Base-by-base conservation (phyloP, 345 rosid genomes). In the Moricandia arvensis region DNA sequence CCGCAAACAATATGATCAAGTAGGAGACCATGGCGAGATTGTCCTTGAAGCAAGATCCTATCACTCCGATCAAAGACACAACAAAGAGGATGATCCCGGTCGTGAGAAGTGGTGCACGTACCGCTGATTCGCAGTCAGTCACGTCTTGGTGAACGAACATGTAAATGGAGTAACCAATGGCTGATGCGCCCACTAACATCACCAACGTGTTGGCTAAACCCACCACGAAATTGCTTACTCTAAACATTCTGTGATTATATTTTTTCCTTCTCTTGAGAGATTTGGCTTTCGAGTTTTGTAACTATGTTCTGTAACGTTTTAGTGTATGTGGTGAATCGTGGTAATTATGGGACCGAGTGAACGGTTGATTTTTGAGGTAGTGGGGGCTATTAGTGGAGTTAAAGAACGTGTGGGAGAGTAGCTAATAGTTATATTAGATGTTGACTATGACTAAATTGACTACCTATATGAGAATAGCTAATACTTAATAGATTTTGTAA, bases 191-290 rank as follows among this genome's bases (percentile, higher is more conserved):
- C 17, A 35, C 76, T 49, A 72, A 53, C 83, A 80, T 71, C 6
- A 80, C 73, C 61, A 75, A 53, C 1, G 70, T 63, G 80, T 80
- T 80, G 59, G 80, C 80, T 66, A 80, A 12, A 55, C 77, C 80
- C n/a, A 80, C 77, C 1, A 76, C 66, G 68, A 80, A 76, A 35
- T 80, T 80, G 75, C 83, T 80, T 12, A 72, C 74, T 18, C 77
- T 33, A 66, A 80, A 75, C 83, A 80, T 80, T 72, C 10, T 15
- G n/a, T 29, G 31, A 29, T 29, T 29, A 1, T 17, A 4, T 11
- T 34, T 47, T 26, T 17, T 17, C 0, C 35, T 17, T 33, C 15
- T 33, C 27, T 24, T 21, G 16, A 47, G 53, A 47, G 53, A 17
- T 47, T 47, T 45, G 8, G 1, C 6, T 47, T 43, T 43, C 1